Base-by-base conservation (phyloP, 2,329 filamentous ascomycete genomes). In the Fusarium napiforme region DNA sequence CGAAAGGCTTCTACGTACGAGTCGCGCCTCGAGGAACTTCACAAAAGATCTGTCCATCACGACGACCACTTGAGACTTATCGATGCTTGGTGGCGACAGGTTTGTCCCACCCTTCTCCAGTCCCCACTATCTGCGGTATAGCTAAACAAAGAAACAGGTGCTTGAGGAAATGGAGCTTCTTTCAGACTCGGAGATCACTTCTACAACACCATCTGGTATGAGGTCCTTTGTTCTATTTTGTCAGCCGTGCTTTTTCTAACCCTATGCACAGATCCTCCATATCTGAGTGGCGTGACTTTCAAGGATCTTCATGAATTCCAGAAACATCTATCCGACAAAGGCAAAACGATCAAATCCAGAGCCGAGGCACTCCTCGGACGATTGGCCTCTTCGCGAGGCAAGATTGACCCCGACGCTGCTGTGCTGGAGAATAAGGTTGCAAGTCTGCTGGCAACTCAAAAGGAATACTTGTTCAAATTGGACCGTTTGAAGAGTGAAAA, bases 51-150 rank as follows among this genome's bases (percentile, higher is more conserved):
- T 36, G 88, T 89, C 71, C 91, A 96, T 83, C 94, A 98, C 83
- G 94, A 98, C 83, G 95, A 98, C 77, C 96, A 98, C 81, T 85
- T 99, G 58, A 91, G 96, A 79, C 89, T 95, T 72, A 91, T 98
- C 76, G 95, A 99, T 86, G 89, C 91, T 71, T 99, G 96, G 96
- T 97, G 96, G 85, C 90, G 93, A 79, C 96, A 99, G 90, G 94
- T 97, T 84, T 82, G 88, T 75, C 57, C 32, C 10, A 40, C 32
- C 42, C 30, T 23, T 43, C 28, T 40, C 30, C n/a, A 18, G 28
- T 28, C 40, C 47, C 36, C 49, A 36, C 34, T 26, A 47, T 60
- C 15, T 23, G 32, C 46, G 56, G 39, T 39, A 47, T 50, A 34
- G 52, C 76, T 77, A 61, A 77, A 37, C 28, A 60, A 45, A 45